phyloP scores from a whole-genome alignment of 352 stramenopile species.

The Blastocystis sp. region DNA sequence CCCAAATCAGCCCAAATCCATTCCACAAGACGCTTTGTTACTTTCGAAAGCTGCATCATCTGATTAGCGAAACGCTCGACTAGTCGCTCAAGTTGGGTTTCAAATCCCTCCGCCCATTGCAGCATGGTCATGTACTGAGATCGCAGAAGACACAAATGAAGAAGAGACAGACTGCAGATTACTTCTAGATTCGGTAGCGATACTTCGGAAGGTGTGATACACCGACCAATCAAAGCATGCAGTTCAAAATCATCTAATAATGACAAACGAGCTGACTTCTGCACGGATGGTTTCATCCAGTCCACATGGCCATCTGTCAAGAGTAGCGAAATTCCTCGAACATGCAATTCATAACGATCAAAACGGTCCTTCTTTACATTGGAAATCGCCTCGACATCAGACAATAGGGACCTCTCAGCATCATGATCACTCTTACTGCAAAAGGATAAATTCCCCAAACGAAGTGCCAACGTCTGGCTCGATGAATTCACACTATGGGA shows the following conservation, averaged over 20 bases:
- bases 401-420: not conserved
- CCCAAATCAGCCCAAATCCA: not conserved
- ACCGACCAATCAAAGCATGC: not conserved
- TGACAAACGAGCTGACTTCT: not conserved
- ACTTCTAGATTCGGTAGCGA: not conserved
- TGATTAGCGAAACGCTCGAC: not conserved
- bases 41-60: not conserved
- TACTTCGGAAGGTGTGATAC: slow-evolving; percentile 4
- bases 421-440: too few relatives aligned
- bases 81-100: not conserved
- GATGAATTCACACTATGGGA: not conserved
- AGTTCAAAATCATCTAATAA: slow-evolving; percentile 4
- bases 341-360: not conserved
- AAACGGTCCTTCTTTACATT: not conserved
- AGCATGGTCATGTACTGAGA: not conserved
- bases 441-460: not conserved
- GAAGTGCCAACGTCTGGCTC: not conserved
- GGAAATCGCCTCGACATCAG: not conserved
- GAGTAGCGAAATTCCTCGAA: not conserved
- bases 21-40: not conserved
- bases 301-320: not conserved
- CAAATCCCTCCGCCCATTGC: not conserved
- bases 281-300: not conserved
- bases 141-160: not conserved
- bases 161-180: not conserved